phyloP scores from a whole-genome alignment of 495 filamentous ascomycete genomes.

The Neurospora sp. region DNA sequence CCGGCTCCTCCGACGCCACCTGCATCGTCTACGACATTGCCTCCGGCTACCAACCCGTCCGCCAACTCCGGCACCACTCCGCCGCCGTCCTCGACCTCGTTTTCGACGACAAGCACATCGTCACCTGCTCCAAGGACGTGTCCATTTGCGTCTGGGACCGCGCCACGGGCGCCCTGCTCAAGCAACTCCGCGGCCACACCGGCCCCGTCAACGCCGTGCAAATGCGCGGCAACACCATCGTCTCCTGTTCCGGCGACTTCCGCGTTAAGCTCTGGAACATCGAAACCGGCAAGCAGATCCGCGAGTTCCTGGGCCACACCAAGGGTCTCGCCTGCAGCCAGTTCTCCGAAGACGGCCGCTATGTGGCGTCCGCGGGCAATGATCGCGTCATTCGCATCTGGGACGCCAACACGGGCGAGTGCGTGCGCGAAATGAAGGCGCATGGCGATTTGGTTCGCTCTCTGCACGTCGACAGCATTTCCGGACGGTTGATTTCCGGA shows the following conservation, averaged over 20 bases:
- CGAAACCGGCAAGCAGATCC: constrained; percentile 69
- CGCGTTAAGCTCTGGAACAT: constrained; percentile 92
- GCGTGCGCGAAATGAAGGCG: constrained; percentile 63
- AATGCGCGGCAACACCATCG: constrained; percentile 79
- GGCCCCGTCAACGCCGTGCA: constrained; percentile 96
- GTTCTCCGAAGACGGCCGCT: constrained; percentile 82
- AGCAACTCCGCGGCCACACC: constrained; percentile 68
- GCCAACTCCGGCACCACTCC: constrained; percentile 62
- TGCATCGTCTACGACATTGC: constrained; percentile 87
- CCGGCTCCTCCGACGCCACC: constrained; percentile 82
- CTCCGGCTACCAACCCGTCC: constrained; percentile 64
- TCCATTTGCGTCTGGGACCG: constrained; percentile 92
- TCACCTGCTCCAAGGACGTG: constrained; percentile 92
- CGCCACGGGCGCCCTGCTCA: constrained; percentile 57
- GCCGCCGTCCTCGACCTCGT: constrained; percentile 88
- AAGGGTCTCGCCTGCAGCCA: constrained; percentile 92
- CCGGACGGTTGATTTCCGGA: constrained; percentile 75
- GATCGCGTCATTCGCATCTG: constrained; percentile 90
- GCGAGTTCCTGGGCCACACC: constrained; percentile 76
- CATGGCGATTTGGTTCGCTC: constrained; percentile 73
- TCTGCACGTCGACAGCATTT: constrained; percentile 74
- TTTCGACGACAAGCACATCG: constrained; percentile 83
- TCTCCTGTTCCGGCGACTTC: constrained; percentile 88
- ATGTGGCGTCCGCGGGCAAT: constrained; percentile 86
- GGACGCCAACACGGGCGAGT: constrained; percentile 80